A percentile compares a stretch with the other conserved stretches of the same genome.
Conservation (phyloP, 495 filamentous ascomycete species). For the Aspergillus baeticus region DNA sequence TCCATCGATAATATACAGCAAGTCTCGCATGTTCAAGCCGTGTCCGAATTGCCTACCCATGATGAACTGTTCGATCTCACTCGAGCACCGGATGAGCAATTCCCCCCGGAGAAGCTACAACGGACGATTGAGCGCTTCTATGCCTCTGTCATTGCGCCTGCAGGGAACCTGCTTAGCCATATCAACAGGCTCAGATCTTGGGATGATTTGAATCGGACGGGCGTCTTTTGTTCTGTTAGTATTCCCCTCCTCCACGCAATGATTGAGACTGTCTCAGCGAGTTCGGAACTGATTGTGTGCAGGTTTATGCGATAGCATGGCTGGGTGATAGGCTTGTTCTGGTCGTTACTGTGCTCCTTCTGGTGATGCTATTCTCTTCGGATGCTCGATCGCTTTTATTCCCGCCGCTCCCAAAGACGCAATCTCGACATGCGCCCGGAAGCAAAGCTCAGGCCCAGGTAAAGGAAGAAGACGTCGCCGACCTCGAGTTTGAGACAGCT, state of each 20-base stretch:
- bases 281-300: slow-evolving; percentile 10
- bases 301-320: slow-evolving; percentile 44
- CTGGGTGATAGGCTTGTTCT: slow-evolving; percentile 47
- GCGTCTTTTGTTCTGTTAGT: slow-evolving; percentile 62
- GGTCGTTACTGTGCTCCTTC: slow-evolving; percentile 50
- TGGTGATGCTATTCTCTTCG: slow-evolving; percentile 58
- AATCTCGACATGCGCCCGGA: no score
- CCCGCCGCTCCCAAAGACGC: background rate
- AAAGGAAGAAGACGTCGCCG: background rate
- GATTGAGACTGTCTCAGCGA: background rate
- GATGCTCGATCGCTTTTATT: background rate
- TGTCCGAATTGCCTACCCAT: slow-evolving; percentile 40
- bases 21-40: slow-evolving; percentile 83
- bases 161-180: slow-evolving; percentile 68
- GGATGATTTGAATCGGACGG: slow-evolving; percentile 70
- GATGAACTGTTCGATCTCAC: slow-evolving; percentile 73
- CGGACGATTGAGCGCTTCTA: slow-evolving; percentile 79
- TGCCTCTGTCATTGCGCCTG: slow-evolving; percentile 69
- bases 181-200: slow-evolving; percentile 75
- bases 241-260: slow-evolving; percentile 41
- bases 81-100: slow-evolving; percentile 79
- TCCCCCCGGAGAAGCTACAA: slow-evolving; percentile 81
- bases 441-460: background rate
- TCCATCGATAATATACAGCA: slow-evolving; percentile 50
- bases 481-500: background rate